Evolutionary conservation across 2,329 filamentous ascomycete genomes (phyloP).

Genomic region (Trichoderma sp.): DNA sequence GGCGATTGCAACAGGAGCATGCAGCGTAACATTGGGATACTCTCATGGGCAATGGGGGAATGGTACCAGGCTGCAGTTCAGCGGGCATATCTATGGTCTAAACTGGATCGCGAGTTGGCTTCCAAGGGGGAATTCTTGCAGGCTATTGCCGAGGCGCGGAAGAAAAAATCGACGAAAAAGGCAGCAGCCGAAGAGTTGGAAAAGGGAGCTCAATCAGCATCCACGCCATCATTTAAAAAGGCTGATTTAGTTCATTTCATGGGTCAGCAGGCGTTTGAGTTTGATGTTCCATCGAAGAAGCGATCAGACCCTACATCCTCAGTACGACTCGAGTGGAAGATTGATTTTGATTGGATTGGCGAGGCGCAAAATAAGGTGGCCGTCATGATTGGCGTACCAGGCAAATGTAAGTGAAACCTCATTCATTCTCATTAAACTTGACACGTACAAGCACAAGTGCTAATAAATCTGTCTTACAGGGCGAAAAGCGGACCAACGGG

Average conservation of each 20-base stretch:
- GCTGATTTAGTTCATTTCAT: conserved; percentile 58
- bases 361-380: conserved; percentile 65
- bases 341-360: conserved; percentile 73
- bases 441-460: conserved; percentile 26
- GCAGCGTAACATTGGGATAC: conserved; percentile 60
- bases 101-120: conserved; percentile 53
- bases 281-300: conserved; percentile 45
- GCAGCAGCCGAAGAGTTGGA: conserved; percentile 35
- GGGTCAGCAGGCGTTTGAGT: conserved; percentile 54
- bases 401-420: conserved; percentile 58
- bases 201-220: conserved; percentile 2
- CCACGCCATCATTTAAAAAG: conserved; percentile 28
- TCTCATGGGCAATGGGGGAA: conserved; percentile 70
- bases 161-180: conserved; percentile 34
- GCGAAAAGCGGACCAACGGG: conserved; percentile 61
- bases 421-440: neutral
- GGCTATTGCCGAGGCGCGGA: conserved; percentile 34
- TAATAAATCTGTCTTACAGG: conserved; percentile 46
- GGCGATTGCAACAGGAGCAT: conserved; percentile 50
- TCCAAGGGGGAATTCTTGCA: conserved; percentile 38
- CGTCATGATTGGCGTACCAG: conserved; percentile 60
- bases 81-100: conserved; percentile 66
- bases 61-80: conserved; percentile 66
- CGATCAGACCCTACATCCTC: conserved; percentile 45
- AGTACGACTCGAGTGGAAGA: conserved; percentile 64